Evolutionary conservation across 2,329 filamentous ascomycete genomes (phyloP), one percentile per base, ranked within the genome.

Genomic region (Monilinia fructicola): DNA sequence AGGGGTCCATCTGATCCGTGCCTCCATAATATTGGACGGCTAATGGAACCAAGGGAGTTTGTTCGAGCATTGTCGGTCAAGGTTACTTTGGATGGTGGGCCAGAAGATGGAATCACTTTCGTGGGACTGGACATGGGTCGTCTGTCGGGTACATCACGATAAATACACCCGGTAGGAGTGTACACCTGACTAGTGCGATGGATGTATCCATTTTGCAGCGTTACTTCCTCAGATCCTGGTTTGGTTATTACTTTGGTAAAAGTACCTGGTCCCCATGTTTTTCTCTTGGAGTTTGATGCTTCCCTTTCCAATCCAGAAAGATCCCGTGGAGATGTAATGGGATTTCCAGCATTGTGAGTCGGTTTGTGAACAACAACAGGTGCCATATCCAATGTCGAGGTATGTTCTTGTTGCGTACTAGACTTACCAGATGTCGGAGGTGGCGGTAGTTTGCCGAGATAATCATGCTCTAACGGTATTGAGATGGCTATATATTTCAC

Each of bases 401-500:
- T 76, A 74, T 3, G 75, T 78, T 11, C 74, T 72, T 56, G 59
- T 53, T 66, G 61, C 11, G 68, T 65, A 42, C 46, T 9, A 50
- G 44, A n/a, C 31, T 61, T 28, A 31, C 46, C 14, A 50, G 44
- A 26, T 40, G 58, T 21, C 3, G 53, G 44, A 35, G 31, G 42
- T 28, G n/a, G 42, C 12, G 21, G 44, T 6, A 46, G 6, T 23
- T 54, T 73, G 69, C 3, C 78, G 54, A 82, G 76, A 28, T 83
- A 79, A 6, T 79, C 81, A 67, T 84, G 77, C 69, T 85, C 80
- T 16, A 82, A 67, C 1, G 85, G 85, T 54, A 87, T 86, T 0
- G 85, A 86, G 62, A 87, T 87, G 67, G 85, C 84, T 69, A 88
- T 87, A 71, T 87, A 83, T 5, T 83, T 79, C 72, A 85, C 79